phyloP scores from a whole-genome alignment of 73 alveolate species.

The Tetrahymena borealis region DNA sequence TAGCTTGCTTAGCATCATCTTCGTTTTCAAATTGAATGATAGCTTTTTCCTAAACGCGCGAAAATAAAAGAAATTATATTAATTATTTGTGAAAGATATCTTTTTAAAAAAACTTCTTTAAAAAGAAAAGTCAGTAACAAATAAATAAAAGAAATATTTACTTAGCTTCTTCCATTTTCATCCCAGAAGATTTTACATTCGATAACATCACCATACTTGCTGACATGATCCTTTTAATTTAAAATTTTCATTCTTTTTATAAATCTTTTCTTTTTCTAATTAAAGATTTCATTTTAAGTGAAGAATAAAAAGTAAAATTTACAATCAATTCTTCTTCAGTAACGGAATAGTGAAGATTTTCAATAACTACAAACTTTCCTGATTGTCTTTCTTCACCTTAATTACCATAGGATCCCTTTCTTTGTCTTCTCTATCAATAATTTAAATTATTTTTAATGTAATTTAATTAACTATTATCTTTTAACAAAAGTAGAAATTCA shows the following conservation, averaged over 20 bases:
- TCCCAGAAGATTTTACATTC: neutral
- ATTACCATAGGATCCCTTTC: neutral
- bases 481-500: too few species aligned
- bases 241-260: neutral
- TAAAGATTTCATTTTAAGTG: neutral
- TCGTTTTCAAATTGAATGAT: neutral
- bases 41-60: neutral
- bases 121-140: neutral
- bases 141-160: neutral
- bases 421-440: slow-evolving; percentile 2
- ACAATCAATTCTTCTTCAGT: neutral
- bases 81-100: neutral
- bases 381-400: neutral
- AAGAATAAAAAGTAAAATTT: neutral
- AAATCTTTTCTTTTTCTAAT: neutral
- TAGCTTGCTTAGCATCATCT: neutral
- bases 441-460: too few species aligned
- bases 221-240: neutral
- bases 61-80: neutral
- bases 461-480: too few species aligned
- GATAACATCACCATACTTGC: neutral
- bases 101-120: too few species aligned
- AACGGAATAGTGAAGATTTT: neutral
- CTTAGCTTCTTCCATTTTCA: neutral
- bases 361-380: neutral